Conservation (phyloP, 176 grass and related monocot species). For the Rhynchospora pubera region DNA sequence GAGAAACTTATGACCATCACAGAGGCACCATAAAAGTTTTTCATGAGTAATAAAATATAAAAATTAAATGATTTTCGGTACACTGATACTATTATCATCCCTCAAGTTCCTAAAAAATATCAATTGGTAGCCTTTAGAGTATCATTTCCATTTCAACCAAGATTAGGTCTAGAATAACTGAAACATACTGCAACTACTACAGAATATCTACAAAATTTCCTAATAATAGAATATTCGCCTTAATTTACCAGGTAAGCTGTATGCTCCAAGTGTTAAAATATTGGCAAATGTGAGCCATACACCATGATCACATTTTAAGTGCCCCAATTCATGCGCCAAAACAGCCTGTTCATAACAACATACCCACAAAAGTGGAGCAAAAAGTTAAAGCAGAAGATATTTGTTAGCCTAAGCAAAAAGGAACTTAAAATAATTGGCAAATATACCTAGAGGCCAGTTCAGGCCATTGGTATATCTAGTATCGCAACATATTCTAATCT, state of each 20-base stretch:
- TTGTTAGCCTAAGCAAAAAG: not conserved
- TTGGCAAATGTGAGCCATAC: constrained; percentile 97
- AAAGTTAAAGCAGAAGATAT: not conserved
- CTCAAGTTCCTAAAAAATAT: not conserved
- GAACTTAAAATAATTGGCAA: not conserved
- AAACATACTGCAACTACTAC: not conserved
- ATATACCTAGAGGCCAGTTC: not conserved
- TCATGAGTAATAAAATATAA: too few species aligned
- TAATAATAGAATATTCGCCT: not conserved
- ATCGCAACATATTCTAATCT: not conserved
- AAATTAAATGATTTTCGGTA: too few species aligned
- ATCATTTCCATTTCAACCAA: not conserved
- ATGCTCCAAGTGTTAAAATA: constrained; percentile 80
- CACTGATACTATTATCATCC: too few species aligned
- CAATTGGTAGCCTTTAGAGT: not conserved
- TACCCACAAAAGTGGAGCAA: not conserved
- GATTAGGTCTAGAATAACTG: not conserved
- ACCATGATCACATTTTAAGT: constrained; percentile 92
- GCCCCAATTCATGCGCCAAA: constrained; percentile 95
- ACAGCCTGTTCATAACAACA: constrained; percentile 70
- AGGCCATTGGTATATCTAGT: not conserved
- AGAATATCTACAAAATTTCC: not conserved
- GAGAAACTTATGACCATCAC: too few species aligned
- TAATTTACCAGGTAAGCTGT: constrained; percentile 61
- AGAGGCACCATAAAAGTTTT: too few species aligned